Evolutionary conservation across 108 stramenopile genomes (phyloP).

Genomic region (Cyclotella kingstonii): DNA sequence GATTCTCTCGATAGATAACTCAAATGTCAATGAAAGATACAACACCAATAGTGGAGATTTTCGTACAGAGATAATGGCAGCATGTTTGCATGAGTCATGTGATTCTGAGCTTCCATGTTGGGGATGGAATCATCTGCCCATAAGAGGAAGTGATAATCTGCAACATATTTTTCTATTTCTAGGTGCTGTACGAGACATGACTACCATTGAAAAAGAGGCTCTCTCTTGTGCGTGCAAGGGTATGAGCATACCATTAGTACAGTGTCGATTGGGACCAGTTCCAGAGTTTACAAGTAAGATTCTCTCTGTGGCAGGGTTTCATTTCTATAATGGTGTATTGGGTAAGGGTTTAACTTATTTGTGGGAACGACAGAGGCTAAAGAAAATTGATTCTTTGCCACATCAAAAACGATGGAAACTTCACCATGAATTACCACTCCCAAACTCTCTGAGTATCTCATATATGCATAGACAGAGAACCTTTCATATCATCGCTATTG

Average conservation of each 20-base stretch:
- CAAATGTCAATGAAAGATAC: not conserved
- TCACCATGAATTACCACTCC: not conserved
- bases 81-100: slow-evolving; percentile 67
- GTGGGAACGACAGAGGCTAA: slow-evolving; percentile 14
- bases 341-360: slow-evolving; percentile 37
- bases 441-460: not conserved
- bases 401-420: slow-evolving; percentile 3
- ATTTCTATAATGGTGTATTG: slow-evolving; percentile 42
- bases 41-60: slow-evolving; percentile 3
- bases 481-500: slow-evolving; percentile 49
- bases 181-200: slow-evolving; percentile 79
- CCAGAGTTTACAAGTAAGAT: slow-evolving; percentile 81
- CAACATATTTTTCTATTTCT: slow-evolving; percentile 55
- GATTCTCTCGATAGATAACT: slow-evolving; percentile 2
- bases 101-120: slow-evolving; percentile 71
- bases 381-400: not conserved
- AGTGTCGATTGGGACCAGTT: slow-evolving; percentile 64
- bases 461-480: slow-evolving; percentile 12
- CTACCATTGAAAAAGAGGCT: slow-evolving; percentile 43
- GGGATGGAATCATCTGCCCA: slow-evolving; percentile 18
- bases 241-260: slow-evolving; percentile 45
- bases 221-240: slow-evolving; percentile 44
- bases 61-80: slow-evolving; percentile 46
- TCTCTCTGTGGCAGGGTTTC: slow-evolving; percentile 60
- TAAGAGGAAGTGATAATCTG: slow-evolving; percentile 8